Evolutionary conservation across 257 asterid species (phyloP).

Genomic region (Agastache rugosa): DNA sequence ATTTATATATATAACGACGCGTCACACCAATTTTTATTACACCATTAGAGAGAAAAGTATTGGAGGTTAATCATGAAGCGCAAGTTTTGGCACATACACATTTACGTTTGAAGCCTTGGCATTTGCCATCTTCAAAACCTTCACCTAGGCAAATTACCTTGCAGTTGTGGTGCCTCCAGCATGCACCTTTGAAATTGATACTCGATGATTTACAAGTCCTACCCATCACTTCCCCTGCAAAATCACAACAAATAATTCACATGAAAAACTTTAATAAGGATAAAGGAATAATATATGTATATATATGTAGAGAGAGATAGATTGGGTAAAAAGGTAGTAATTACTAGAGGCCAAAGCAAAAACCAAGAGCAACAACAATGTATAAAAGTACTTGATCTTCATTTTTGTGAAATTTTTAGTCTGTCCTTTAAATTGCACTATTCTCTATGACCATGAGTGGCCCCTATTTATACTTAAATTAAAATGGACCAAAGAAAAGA

Average conservation of each 20-base stretch:
- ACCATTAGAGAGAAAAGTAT: neutral
- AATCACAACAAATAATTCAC: neutral
- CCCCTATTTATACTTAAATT: neutral
- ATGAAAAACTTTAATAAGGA: neutral
- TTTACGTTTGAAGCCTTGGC: constrained; percentile 17
- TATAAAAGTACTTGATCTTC: neutral
- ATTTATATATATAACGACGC: neutral
- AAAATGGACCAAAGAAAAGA: neutral
- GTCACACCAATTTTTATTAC: neutral
- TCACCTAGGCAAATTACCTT: neutral
- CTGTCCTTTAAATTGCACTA: neutral
- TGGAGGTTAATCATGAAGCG: neutral
- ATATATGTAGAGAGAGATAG: no score
- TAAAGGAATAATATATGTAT: neutral
- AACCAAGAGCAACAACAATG: neutral
- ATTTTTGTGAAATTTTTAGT: neutral
- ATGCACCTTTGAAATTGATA: neutral
- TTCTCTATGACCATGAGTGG: neutral
- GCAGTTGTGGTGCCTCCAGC: constrained; percentile 13
- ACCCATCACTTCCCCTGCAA: constrained; percentile 26
- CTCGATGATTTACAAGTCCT: constrained; percentile 22
- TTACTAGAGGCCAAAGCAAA: constrained; percentile 15
- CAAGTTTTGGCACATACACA: constrained; percentile 27
- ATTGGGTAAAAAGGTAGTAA: neutral
- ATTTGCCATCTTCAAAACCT: constrained; percentile 26